Percentiles rank a stretch among this genome's conserved stretches.
Evolutionary conservation across 352 stramenopile genomes (phyloP).

Genomic region (Peronospora belbahrii): DNA sequence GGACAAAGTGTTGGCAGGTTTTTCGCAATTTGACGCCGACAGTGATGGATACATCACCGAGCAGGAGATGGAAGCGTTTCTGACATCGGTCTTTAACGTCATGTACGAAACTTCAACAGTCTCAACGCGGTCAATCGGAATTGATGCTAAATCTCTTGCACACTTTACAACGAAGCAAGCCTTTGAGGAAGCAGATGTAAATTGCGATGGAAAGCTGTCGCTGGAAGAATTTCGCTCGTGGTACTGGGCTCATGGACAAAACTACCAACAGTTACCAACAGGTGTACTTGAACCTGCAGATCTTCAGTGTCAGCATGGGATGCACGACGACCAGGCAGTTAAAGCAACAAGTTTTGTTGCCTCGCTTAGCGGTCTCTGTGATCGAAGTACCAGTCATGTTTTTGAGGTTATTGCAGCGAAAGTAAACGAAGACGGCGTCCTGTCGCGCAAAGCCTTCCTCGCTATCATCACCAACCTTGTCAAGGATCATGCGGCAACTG

Average conservation of each 20-base stretch:
- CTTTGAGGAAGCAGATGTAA: conserved; percentile 84
- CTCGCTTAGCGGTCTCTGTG: conserved; percentile 44
- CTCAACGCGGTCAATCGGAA: conserved; percentile 31
- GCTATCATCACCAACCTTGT: conserved; percentile 62
- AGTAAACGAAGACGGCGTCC: conserved; percentile 75
- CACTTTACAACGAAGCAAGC: conserved; percentile 67
- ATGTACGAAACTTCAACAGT: conserved; percentile 43
- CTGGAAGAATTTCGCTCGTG: conserved; percentile 78
- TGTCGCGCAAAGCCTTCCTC: conserved; percentile 61
- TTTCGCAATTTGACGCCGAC: conserved; percentile 79
- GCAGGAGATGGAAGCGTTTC: conserved; percentile 76
- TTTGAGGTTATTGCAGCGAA: conserved; percentile 80
- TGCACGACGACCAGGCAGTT: conserved; percentile 18
- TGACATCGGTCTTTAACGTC: conserved; percentile 63
- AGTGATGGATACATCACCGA: conserved; percentile 78
- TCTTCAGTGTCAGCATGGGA: conserved; percentile 1
- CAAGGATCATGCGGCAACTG: conserved; percentile 20
- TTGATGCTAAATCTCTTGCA: conserved; percentile 52
- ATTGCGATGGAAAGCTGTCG: conserved; percentile 68
- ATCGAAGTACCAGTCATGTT: conserved; percentile 49
- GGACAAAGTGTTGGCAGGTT: conserved; percentile 74
- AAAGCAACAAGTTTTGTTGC: conserved; percentile 54
- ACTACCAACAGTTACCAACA: conserved; percentile 15
- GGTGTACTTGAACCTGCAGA: not conserved
- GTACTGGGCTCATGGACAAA: conserved; percentile 40